A percentile compares a stretch with the other conserved stretches of the same genome.
phyloP scores from a whole-genome alignment of 2,329 filamentous ascomycete species.

The Mycogone perniciosa region DNA sequence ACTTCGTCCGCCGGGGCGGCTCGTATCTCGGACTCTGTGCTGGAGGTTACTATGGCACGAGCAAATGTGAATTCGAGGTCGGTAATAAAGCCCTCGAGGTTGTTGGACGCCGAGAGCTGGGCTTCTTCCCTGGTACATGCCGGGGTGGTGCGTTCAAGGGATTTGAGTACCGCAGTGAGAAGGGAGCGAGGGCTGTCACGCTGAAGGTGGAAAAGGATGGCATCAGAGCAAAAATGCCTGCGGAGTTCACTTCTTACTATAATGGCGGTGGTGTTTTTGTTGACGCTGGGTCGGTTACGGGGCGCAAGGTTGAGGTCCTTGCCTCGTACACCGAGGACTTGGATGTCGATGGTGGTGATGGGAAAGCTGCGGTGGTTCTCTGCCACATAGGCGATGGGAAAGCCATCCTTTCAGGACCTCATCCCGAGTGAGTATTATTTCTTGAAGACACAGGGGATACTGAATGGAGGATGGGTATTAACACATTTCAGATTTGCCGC shows the following conservation, averaged over 20 bases:
- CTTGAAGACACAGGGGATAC: not conserved
- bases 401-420: conserved; percentile 75
- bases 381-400: conserved; percentile 76
- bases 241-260: conserved; percentile 71
- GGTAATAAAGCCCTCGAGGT: conserved; percentile 74
- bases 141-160: conserved; percentile 82
- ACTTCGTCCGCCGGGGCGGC: conserved; percentile 81
- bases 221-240: conserved; percentile 51
- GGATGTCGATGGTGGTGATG: conserved; percentile 67
- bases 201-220: conserved; percentile 57
- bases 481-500: conserved; percentile 61
- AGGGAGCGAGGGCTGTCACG: conserved; percentile 66
- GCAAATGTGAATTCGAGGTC: conserved; percentile 84
- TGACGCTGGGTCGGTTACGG: conserved; percentile 57
- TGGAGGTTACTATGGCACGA: conserved; percentile 83
- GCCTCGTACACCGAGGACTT: conserved; percentile 72
- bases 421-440: conserved; percentile 65
- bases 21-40: conserved; percentile 88
- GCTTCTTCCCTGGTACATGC: conserved; percentile 81
- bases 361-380: conserved; percentile 73
- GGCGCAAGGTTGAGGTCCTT: conserved; percentile 68
- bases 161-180: conserved; percentile 86
- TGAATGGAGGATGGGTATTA: conserved; percentile 1
- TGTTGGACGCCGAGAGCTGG: conserved; percentile 74
- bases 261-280: conserved; percentile 95